Evolutionary conservation across 192 early-diverging fungal genomes (phyloP), one percentile per base, ranked within the genome.

Genomic region (Rhizophagus prolifer): DNA sequence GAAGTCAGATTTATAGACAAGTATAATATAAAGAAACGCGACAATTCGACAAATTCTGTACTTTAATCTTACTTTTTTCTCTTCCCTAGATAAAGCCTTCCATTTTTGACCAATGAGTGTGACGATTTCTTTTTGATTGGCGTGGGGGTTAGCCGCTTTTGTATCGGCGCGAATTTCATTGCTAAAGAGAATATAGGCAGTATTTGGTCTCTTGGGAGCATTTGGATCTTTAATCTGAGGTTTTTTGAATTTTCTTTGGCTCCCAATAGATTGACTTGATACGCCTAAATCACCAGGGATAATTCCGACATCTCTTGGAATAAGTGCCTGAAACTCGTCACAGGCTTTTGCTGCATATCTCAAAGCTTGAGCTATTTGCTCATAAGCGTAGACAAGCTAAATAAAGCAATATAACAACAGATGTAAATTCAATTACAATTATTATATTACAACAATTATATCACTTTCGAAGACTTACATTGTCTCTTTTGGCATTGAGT

Each of bases 151-250:
- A 63, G 93, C 88, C 60, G 89, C 89, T 88, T 93, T 90, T 59
- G 96, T 92, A 31, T 84, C 81, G 44, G 89, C 75, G 65, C 96
- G 88, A 85, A 90, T 91, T 75, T 90, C 95, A 83, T 94, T 87
- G 36, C 93, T 93, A 85, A 94, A 98, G 84, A 94, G 86, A 86
- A 98, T 91, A 88, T 94, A 98, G 23, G 94, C 95, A 21, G 96
- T 93, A 69, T 96, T 86, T 5, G 92, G 88, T 86, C 93, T 93
- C 89, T 98, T 98, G 85, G 96, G 96, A 19, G 92, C 92, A 78
- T 88, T 89, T 61, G 92, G 90, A 89, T 96, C 93, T 90, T 97
- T 96, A 12, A 25, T 30, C 9, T 76, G 65, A 23, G 63, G 28
- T 30, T 76, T 76, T 50, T 59, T 46, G 16, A 50, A 47, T 58